Evolutionary conservation across 192 early-diverging fungal species (phyloP).

Genomic region (Pilaira anomala): DNA sequence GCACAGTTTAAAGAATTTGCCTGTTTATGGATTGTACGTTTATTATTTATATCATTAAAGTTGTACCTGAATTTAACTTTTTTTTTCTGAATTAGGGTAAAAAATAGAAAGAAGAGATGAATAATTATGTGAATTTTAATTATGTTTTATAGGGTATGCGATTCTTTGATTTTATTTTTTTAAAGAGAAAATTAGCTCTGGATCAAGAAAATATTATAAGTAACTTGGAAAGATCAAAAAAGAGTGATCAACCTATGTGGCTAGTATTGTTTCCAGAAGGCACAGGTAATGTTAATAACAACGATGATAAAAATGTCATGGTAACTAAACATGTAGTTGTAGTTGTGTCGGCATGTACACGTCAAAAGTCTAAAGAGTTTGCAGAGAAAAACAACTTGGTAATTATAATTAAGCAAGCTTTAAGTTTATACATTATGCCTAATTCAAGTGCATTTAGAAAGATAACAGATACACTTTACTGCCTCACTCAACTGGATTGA

Average conservation of each 20-base stretch:
- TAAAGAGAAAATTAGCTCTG: slow-evolving; percentile 79
- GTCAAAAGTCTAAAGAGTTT: slow-evolving; percentile 62
- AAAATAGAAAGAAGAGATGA: too few species aligned
- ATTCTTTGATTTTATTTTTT: slow-evolving; percentile 92
- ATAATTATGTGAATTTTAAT: background rate
- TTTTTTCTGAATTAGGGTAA: slow-evolving; percentile 8
- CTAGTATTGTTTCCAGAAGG: slow-evolving; percentile 96
- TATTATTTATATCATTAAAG: background rate
- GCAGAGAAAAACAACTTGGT: slow-evolving; percentile 52
- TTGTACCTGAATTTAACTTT: background rate
- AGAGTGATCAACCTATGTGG: slow-evolving; percentile 73
- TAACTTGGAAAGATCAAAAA: slow-evolving; percentile 55
- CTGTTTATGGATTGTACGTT: slow-evolving; percentile 79
- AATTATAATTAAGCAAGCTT: background rate
- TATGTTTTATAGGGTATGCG: slow-evolving; percentile 62
- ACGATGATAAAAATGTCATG: background rate
- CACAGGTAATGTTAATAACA: slow-evolving; percentile 46
- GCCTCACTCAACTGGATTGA: slow-evolving; percentile 82
- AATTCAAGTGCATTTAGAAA: slow-evolving; percentile 35
- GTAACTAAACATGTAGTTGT: background rate
- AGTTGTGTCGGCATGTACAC: slow-evolving; percentile 76
- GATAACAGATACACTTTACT: slow-evolving; percentile 72
- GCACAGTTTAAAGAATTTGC: slow-evolving; percentile 73
- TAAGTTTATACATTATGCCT: too few species aligned
- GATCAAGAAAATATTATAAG: slow-evolving; percentile 56